Evolutionary conservation across 106 monocot species (phyloP).

Genomic region (Narthecium ossifragum): DNA sequence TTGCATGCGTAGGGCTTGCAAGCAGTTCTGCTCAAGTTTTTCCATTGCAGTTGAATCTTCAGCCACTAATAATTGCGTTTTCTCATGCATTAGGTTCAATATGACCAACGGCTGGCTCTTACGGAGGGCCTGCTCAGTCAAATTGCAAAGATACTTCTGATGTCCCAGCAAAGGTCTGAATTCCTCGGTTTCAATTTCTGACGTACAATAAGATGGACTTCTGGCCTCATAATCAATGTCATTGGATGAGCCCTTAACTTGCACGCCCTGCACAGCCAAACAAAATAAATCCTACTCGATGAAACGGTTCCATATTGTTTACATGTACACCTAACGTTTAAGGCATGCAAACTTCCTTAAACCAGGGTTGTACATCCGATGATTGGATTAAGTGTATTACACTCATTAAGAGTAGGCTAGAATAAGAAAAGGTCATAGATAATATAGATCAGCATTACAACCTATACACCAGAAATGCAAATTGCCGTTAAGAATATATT

Average conservation of each 20-base stretch:
- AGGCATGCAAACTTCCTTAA: no score
- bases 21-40: slow-evolving; percentile 56
- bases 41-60: slow-evolving; percentile 20
- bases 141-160: slow-evolving; percentile 51
- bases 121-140: slow-evolving; percentile 79
- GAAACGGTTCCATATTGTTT: no score
- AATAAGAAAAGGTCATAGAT: no score
- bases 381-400: no score
- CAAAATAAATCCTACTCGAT: no score
- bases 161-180: slow-evolving; percentile 35
- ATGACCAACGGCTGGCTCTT: slow-evolving; percentile 74
- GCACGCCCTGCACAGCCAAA: slow-evolving; percentile 23
- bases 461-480: no score
- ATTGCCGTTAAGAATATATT: no score
- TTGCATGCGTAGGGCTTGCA: slow-evolving; percentile 65
- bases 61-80: slow-evolving; percentile 19
- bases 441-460: no score
- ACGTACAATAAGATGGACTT: slow-evolving; percentile 4
- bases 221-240: slow-evolving; percentile 2
- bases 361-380: no score
- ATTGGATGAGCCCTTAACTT: slow-evolving; percentile 6
- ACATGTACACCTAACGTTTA: no score
- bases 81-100: slow-evolving; percentile 72
- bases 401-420: no score
- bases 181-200: slow-evolving; percentile 31